Percentiles rank a stretch among this genome's conserved stretches.
phyloP scores from a whole-genome alignment of 2,329 filamentous ascomycete genomes.

The Coleophoma crateriformis region DNA sequence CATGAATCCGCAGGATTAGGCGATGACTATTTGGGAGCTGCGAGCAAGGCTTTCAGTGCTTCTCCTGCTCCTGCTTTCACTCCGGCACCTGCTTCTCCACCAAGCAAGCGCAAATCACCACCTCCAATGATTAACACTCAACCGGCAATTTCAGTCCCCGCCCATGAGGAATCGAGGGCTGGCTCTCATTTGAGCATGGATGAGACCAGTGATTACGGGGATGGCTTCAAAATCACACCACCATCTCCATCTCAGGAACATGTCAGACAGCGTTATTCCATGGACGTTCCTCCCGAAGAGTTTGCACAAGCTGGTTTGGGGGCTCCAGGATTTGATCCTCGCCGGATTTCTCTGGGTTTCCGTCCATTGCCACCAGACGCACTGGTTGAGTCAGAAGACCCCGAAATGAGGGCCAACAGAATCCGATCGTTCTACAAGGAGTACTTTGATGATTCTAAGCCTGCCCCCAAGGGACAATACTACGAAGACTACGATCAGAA shows the following conservation, averaged over 20 bases:
- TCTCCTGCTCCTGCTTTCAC: neutral
- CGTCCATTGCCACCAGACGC: conserved; percentile 86
- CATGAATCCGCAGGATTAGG: conserved; percentile 12
- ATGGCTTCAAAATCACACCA: conserved; percentile 39
- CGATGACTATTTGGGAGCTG: conserved; percentile 24
- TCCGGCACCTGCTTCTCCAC: neutral
- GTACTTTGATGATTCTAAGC: conserved; percentile 85
- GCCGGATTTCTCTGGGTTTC: conserved; percentile 64
- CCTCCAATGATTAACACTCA: conserved; percentile 22
- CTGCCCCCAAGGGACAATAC: conserved; percentile 41
- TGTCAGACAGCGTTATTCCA: conserved; percentile 23
- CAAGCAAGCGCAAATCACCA: conserved; percentile 9
- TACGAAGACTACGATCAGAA: conserved; percentile 72
- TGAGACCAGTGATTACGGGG: conserved; percentile 47
- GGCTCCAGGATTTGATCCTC: conserved; percentile 48
- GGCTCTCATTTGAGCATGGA: conserved; percentile 31
- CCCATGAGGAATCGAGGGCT: conserved; percentile 29
- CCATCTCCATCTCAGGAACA: conserved; percentile 33
- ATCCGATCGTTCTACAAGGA: conserved; percentile 99
- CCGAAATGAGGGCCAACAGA: conserved; percentile 88
- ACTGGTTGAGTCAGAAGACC: conserved; percentile 74
- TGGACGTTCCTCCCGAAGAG: conserved; percentile 28
- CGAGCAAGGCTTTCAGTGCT: conserved; percentile 12
- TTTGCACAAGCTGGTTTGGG: conserved; percentile 38
- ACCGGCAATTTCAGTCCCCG: conserved; percentile 26